These are phyloP conservation scores for Vigna unguiculata DNA, from an alignment of 306 rosid species.

Conservation along the genomic window DNA sequence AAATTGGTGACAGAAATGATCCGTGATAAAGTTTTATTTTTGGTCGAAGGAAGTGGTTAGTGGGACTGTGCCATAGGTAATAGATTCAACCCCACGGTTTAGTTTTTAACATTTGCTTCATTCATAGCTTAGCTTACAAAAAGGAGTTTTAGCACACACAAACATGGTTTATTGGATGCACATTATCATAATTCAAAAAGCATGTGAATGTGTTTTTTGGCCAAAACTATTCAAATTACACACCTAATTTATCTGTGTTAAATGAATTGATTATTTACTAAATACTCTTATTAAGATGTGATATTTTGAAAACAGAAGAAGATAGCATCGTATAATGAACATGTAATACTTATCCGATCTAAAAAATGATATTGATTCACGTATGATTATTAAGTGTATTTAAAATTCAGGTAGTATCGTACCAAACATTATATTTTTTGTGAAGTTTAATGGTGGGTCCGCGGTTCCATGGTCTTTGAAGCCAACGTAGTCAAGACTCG, in stretches of 20 bases:
- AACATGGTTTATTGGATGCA: no score
- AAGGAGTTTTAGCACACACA: no score
- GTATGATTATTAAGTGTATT: background rate
- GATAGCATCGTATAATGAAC: background rate
- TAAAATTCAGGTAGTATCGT: background rate
- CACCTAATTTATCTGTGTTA: background rate
- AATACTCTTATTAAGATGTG: background rate
- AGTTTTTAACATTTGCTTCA: no score
- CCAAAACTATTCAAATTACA: no score
- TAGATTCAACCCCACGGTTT: background rate
- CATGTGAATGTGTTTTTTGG: no score
- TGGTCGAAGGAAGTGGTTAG: conserved; percentile 11
- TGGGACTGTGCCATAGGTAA: background rate
- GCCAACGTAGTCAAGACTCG: background rate
- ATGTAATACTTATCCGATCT: background rate
- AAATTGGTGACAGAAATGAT: background rate
- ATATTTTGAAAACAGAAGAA: background rate
- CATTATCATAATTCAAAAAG: no score
- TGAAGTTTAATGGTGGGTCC: conserved; percentile 1
- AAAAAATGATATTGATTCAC: background rate
- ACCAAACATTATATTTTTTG: background rate
- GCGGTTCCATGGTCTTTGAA: background rate
- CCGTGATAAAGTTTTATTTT: background rate
- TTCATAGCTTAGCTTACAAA: no score
- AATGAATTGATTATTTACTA: background rate